A percentile compares a stretch with the other conserved stretches of the same genome.
Evolutionary conservation across 75 land plant species (phyloP).

Genomic region (Pinus albicaulis): DNA sequence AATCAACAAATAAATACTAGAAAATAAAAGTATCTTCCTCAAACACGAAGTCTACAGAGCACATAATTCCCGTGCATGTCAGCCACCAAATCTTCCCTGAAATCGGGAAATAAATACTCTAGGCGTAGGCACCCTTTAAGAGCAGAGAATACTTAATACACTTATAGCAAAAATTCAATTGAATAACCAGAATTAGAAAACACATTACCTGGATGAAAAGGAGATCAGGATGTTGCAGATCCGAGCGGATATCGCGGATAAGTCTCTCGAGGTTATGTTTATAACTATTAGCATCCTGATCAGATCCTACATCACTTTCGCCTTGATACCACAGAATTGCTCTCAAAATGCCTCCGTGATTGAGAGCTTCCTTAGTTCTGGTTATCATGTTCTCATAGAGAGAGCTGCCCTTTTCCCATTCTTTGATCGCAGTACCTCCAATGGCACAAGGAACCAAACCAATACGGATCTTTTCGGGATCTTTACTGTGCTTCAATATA

Average conservation of each 20-base stretch:
- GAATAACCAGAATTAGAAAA: too few relatives aligned
- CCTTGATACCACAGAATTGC: conserved; percentile 88
- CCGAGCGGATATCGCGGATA: conserved; percentile 46
- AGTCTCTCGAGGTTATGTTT: conserved; percentile 43
- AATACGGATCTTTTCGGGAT: conserved; percentile 13
- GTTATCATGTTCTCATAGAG: conserved; percentile 58
- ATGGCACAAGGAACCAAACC: conserved; percentile 77
- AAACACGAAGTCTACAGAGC: too few relatives aligned
- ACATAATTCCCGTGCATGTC: too few relatives aligned
- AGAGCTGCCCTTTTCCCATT: conserved; percentile 51
- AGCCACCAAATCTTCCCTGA: too few relatives aligned
- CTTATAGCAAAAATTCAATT: too few relatives aligned
- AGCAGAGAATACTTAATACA: too few relatives aligned
- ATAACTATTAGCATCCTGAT: conserved; percentile 33
- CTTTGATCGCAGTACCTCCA: conserved; percentile 59
- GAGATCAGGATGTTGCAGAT: conserved; percentile 48
- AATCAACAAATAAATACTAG: too few relatives aligned
- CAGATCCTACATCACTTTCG: conserved; percentile 57
- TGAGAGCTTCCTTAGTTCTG: conserved; percentile 33
- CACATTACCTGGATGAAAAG: conserved; percentile 68
- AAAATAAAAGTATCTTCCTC: too few relatives aligned
- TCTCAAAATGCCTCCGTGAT: conserved; percentile 45
- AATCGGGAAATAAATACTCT: too few relatives aligned
- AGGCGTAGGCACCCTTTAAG: too few relatives aligned
- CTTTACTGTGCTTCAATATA: conserved; percentile 18